Evolutionary conservation across 2,329 filamentous ascomycete genomes (phyloP), one percentile per base, ranked within the genome.

Genomic region (Neopestalotiopsis clavispora): DNA sequence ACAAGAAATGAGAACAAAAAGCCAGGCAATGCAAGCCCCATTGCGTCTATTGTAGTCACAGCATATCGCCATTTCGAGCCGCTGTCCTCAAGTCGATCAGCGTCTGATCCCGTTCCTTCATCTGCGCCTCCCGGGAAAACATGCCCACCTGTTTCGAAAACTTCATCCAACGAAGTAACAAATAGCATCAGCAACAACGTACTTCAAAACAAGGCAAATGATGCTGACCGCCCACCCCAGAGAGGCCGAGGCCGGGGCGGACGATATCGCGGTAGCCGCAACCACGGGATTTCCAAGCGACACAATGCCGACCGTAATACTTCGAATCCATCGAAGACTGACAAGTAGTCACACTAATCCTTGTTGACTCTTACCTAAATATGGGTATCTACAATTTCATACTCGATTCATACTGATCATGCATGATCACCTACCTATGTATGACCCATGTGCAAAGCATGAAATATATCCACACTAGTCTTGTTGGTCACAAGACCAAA

Each of bases 51-150:
- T 14, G 20, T 23, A 4, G 34, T 52, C 5, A 32, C 45, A 20
- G 52, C 49, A 38, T 68, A 70, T 40, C 66, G 69, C 23, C 62
- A 28, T 28, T 61, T 45, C 23, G 66, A 67, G 49, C 34, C 66
- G 12, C 61, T 63, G 20, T 66, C 66, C 6, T 13, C 57, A 17
- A 58, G 14, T 23, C 69, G 66, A 28, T 70, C 69, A 28, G 69
- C 68, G 1, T 70, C 69, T 4, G 69, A 70, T 28, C 69, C 69
- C 4, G 63, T 68, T 52, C 28, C 66, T 14, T 42, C 66, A 32
- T 7, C 34, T 38, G 10, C 34, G 34, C 68, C 69, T 4, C 62
- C 69, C 6, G 57, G 60, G 17, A 70, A 68, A 62, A 59, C 34
- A 30, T 57, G 62, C 40, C 66, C 52, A 13, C 6, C 57, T 45